Conservation (phyloP, 257 asterid species). For the Fraxinus anomala region DNA sequence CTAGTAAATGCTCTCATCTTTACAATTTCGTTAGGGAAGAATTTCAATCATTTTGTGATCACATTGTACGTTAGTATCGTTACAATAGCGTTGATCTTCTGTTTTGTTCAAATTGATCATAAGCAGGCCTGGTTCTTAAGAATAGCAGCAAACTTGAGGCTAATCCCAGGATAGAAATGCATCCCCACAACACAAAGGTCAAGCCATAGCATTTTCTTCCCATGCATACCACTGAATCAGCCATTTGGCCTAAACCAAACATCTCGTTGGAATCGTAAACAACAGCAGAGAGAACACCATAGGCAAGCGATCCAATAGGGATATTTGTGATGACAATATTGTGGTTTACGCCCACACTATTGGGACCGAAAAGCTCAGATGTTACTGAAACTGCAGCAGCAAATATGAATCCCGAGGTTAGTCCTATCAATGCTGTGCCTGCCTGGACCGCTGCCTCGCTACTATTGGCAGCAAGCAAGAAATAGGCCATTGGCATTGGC, state of each 20-base stretch:
- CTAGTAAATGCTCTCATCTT: not conserved
- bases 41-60: not conserved
- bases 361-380: constrained; percentile 86
- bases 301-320: constrained; percentile 79
- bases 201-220: constrained; percentile 70
- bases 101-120: constrained; percentile 53
- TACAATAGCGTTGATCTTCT: constrained; percentile 35
- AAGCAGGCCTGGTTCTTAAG: constrained; percentile 67
- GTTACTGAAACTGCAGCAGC: constrained; percentile 91
- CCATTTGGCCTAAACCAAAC: constrained; percentile 16
- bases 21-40: no score
- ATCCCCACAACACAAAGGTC: constrained; percentile 88
- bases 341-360: constrained; percentile 81
- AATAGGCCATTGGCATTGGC: constrained; percentile 70
- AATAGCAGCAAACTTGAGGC: constrained; percentile 60
- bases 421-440: constrained; percentile 81
- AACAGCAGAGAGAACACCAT: constrained; percentile 74
- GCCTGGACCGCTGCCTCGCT: constrained; percentile 48
- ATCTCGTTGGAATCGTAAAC: constrained; percentile 61
- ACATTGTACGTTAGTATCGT: not conserved
- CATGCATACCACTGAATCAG: constrained; percentile 65
- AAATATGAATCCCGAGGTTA: constrained; percentile 90
- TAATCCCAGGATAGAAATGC: constrained; percentile 71
- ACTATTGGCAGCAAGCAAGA: constrained; percentile 53
- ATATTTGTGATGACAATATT: constrained; percentile 86